A percentile compares a stretch with the other conserved stretches of the same genome.
Evolutionary conservation across 2,329 filamentous ascomycete species (phyloP).

Genomic region (Penicillium sp.): DNA sequence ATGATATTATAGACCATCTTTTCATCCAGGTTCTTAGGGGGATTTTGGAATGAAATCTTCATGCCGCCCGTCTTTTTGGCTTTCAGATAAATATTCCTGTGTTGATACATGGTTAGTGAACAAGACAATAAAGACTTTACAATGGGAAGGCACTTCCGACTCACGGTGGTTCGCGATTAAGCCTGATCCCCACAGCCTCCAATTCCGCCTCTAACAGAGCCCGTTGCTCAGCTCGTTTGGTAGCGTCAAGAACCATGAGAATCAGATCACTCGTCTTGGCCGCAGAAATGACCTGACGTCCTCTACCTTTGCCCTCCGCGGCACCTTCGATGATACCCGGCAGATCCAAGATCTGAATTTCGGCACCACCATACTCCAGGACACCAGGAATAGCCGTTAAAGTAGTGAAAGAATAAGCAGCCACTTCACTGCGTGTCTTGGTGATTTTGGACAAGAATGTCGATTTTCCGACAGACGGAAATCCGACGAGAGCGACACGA

Average conservation of each 20-base stretch:
- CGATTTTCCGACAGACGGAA: slow-evolving; percentile 97
- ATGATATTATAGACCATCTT: slow-evolving; percentile 98
- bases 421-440: slow-evolving; percentile 93
- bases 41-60: slow-evolving; percentile 93
- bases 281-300: slow-evolving; percentile 92
- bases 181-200: slow-evolving; percentile 87
- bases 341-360: slow-evolving; percentile 96
- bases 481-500: slow-evolving; percentile 94
- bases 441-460: slow-evolving; percentile 99
- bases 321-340: slow-evolving; percentile 98
- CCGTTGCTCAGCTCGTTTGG: slow-evolving; percentile 91
- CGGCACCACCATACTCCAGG: slow-evolving; percentile 93
- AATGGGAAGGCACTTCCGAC: slow-evolving; percentile 27
- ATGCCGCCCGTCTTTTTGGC: slow-evolving; percentile 92
- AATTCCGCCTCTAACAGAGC: slow-evolving; percentile 85
- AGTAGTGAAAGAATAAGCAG: slow-evolving; percentile 95
- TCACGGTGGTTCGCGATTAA: slow-evolving; percentile 87
- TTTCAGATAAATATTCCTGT: slow-evolving; percentile 94
- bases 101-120: background rate
- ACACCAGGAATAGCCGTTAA: slow-evolving; percentile 96
- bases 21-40: slow-evolving; percentile 89
- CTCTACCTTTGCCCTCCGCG: slow-evolving; percentile 89
- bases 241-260: slow-evolving; percentile 94
- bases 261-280: slow-evolving; percentile 98
- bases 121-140: background rate